Evolutionary conservation across 805 yeast genomes (phyloP), one percentile per base, ranked within the genome.

Genomic region (Cyberlindnera mississippiensis): DNA sequence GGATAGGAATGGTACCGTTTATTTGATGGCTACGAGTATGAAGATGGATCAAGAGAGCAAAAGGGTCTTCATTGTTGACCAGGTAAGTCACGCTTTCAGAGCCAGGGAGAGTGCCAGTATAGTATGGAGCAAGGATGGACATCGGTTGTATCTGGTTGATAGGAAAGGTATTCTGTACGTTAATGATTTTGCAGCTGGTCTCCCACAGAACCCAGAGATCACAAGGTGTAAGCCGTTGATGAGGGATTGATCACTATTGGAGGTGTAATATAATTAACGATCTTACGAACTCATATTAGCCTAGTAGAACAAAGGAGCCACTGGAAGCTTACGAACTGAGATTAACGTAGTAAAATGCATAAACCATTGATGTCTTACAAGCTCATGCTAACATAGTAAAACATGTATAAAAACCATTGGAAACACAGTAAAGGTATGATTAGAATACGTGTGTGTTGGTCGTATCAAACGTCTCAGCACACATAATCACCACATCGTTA

Each of bases 131-230:
- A 72, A 78, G 9, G 87, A 85, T 57, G 97, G 98, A 0, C 89
- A 89, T 36, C 80, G 80, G 47, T 67, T 90, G 15, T 82, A 78
- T 51, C 73, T 79, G 4, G 72, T 88, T 13, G 98, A 90, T 61
- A 68, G 96, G 31, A 86, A 85, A 54, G 97, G 97, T 0, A 62
- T 78, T 1, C 64, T 89, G 35, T 80, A 81, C 48, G 76, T 89
- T 26, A 86, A 85, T 51, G 97, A 90, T 63, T 90, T 89, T 64
- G 85, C 93, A 12, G 90, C 88, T 40, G 96, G 95, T 2, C 62
- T 81, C 17, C 93, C 11, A 9, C 81, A 79, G 48, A 80, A 78
- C 51, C 73, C 72, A 18, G 82, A 79, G 14, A 81, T 83, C 7
- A 74, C 84, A 3, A 75, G 82, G 57, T 79, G 85, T 63, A 82